Evolutionary conservation across 305 asterid genomes (phyloP).

Genomic region (Ilex paraguariensis): DNA sequence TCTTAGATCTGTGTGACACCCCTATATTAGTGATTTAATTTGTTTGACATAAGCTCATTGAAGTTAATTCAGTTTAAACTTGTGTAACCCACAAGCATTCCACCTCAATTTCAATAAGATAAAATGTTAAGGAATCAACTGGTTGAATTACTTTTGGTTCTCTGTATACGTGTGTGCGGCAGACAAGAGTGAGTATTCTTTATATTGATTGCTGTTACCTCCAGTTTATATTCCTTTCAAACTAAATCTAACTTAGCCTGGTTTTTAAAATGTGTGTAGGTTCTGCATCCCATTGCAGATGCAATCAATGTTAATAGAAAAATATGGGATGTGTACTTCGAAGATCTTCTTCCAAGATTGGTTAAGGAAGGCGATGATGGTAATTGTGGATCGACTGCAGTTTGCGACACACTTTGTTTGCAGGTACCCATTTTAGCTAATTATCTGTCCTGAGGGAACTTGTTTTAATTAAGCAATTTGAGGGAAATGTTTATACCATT

Average conservation of each 20-base stretch:
- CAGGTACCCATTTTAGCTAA: slow-evolving; percentile 42
- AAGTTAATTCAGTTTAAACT: too few species aligned
- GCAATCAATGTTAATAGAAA: slow-evolving; percentile 65
- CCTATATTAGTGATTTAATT: too few species aligned
- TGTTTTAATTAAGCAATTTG: too few species aligned
- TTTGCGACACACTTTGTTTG: slow-evolving; percentile 81
- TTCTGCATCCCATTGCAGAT: slow-evolving; percentile 67
- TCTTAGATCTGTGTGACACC: too few species aligned
- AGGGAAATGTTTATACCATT: too few species aligned
- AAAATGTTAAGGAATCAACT: not conserved
- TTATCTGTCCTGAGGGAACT: too few species aligned
- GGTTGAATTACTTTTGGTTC: not conserved
- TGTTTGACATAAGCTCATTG: too few species aligned
- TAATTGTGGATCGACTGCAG: slow-evolving; percentile 81
- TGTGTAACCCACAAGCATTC: too few species aligned
- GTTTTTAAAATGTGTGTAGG: slow-evolving; percentile 32
- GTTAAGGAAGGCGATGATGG: slow-evolving; percentile 83
- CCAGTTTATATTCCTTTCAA: not conserved
- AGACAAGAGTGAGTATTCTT: too few species aligned
- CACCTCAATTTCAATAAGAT: too few species aligned
- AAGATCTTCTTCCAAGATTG: slow-evolving; percentile 63
- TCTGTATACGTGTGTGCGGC: too few species aligned
- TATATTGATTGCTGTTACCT: too few species aligned
- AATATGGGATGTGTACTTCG: slow-evolving; percentile 85
- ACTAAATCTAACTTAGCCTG: not conserved